Base-by-base conservation (phyloP, 2,329 filamentous ascomycete species). In the Penicillium sp. region DNA sequence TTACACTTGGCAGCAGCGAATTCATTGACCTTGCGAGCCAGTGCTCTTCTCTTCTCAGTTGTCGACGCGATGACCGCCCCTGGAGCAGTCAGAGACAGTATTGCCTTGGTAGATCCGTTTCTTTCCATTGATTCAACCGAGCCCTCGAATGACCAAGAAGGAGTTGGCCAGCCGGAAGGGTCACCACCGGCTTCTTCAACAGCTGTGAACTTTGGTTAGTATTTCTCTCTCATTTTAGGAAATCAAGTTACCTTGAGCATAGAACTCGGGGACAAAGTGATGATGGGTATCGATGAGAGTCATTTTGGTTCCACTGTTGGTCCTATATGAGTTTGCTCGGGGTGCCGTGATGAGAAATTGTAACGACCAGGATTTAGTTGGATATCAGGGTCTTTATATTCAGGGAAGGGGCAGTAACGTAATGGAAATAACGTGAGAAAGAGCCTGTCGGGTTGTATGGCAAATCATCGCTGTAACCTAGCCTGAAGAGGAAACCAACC, bases 1-100 rank as follows among this genome's bases (percentile, higher is more conserved):
- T 59, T 48, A 3, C 55, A 48, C 7, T 56, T 23, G 2, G 24
- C n/a, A 1, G 56, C 53, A 1, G 53, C 54, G 18, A 55, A 50
- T 16, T 50, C 28, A 31, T 60, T 62, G 13, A 33, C 29, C 11
- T 52, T 23, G 18, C 58, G 45, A 3, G 60, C 53, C 1, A 62
- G 42, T 9, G 37, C 10, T n/a, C 33, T 36, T 36, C 33, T 36
- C n/a, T 36, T 18, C 14, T 51, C 48, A 9, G 46, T 48, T n/a
- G 44, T 36, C 5, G 26, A 16, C 16, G 14, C 44, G 36, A 60
- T 52, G 19, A 45, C 51, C 16, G 55, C 52, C 6, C 54, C 55
- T 2, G 55, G 55, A 1, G 56, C 42, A 7, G 58, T 56, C 11
- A 60, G 23, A 2, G 55, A 61, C 0, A 61, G 39, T 10, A 61